Conservation (phyloP, 306 rosid species). For the Cicer chorassanicum region DNA sequence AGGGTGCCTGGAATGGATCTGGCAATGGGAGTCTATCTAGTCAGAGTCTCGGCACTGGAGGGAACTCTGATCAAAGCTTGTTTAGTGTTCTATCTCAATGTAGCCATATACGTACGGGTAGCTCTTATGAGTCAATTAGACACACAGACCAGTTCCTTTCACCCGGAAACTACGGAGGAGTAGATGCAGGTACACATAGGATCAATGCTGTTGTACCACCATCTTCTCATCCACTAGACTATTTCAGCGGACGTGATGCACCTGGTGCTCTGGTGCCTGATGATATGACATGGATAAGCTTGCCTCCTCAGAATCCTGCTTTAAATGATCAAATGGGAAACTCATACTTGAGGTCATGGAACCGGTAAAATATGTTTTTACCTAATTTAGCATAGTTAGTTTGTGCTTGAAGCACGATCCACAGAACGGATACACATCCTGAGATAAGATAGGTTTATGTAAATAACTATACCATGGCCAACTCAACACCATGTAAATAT, state of each 20-base stretch:
- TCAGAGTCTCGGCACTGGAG: constrained; percentile 66
- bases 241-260: constrained; percentile 76
- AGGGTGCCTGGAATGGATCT: constrained; percentile 73
- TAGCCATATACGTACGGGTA: constrained; percentile 64
- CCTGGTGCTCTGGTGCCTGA: constrained; percentile 63
- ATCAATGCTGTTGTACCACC: constrained; percentile 60
- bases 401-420: constrained; percentile 43
- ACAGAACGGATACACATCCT: constrained; percentile 43
- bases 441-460: constrained; percentile 66
- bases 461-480: constrained; percentile 75
- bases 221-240: constrained; percentile 70
- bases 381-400: constrained; percentile 14
- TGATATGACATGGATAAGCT: constrained; percentile 73
- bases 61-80: constrained; percentile 73
- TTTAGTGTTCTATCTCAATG: constrained; percentile 76
- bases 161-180: constrained; percentile 65
- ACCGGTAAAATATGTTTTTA: constrained; percentile 50
- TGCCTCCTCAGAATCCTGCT: constrained; percentile 72
- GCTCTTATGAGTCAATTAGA: constrained; percentile 61
- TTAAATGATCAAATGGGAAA: constrained; percentile 82
- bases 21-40: constrained; percentile 53
- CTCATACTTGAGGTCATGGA: constrained; percentile 89
- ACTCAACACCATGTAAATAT: constrained; percentile 63
- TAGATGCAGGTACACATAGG: constrained; percentile 62
- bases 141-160: constrained; percentile 62